Conservation (phyloP, 208 protist species). For the Leishmania lainsoni region DNA sequence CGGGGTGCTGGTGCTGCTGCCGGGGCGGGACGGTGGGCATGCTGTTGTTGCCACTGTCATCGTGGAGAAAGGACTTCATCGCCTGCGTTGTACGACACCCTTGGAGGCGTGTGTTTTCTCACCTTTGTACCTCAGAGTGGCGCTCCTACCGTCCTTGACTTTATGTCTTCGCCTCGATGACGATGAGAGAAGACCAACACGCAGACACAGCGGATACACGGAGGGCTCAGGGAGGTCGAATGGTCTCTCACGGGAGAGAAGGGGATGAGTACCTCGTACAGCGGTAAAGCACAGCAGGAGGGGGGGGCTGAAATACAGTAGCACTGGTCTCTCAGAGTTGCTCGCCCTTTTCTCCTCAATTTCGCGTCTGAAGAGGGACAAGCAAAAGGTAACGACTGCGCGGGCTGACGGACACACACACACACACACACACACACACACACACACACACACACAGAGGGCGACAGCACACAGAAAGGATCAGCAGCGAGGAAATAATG, state of each 20-base stretch:
- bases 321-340: neutral
- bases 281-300: neutral
- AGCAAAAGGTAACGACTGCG: neutral
- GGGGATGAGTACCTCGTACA: too few relatives aligned
- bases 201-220: neutral
- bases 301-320: neutral
- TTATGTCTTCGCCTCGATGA: neutral
- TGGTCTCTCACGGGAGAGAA: too few relatives aligned
- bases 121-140: neutral
- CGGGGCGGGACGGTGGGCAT: neutral
- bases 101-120: neutral
- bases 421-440: neutral
- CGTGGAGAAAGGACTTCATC: neutral
- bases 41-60: neutral
- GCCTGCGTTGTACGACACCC: neutral
- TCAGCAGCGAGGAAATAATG: neutral
- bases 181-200: neutral
- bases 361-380: neutral
- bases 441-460: neutral
- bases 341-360: neutral
- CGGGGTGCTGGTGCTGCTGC: conserved; percentile 4
- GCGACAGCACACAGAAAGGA: neutral
- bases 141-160: neutral
- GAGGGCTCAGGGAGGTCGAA: too few relatives aligned
- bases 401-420: neutral